Base-by-base conservation (phyloP, 805 yeast species). In the Candida sonorensis region DNA sequence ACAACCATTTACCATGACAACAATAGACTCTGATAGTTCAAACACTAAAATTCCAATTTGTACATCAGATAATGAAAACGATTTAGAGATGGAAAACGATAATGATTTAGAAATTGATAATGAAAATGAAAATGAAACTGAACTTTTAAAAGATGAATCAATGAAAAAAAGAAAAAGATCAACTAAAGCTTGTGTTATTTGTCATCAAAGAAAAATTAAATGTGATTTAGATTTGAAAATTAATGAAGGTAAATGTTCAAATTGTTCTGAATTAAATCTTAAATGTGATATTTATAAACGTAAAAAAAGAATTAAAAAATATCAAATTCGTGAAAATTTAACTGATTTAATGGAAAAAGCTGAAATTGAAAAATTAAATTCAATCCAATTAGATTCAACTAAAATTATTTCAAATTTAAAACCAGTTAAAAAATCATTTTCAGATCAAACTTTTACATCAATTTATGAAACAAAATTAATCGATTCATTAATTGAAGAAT, bases 141-240 rank as follows among this genome's bases (percentile, higher is more conserved):
- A 17, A 6, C n/a, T n/a, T n/a, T n/a, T n/a, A n/a, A 18, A 7
- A 17, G 28, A 26, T 11, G n/a, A n/a, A 10, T 17, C 26, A 22
- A 19, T 12, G 10, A 13, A 31, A 26, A 17, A 69, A 67, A 48
- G 75, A 40, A 72, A 81, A 31, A 59, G 87, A 31, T 81, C 84
- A 1, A 57, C 78, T n/a, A 57, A 82, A 27, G 85, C 85, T 3
- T 79, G 86, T 50, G 74, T 69, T 23, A 81, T 79, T 17, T 81
- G 87, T 49, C 77, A 81, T 36, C 67, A 77, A 4, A 61, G 87
- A 20, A 80, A 80, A 45, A 86, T 80, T 13, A 67, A 86, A 14
- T 80, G 88, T 55, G 82, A 76, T 45, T 79, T 78, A 12, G 81
- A 66, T 15, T 57, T 57, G 28, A 70, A 66, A 37, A 61, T 63